These are phyloP conservation scores for Cryphonectria naterciae DNA, from an alignment of 2,329 filamentous ascomycete genomes.

Conservation along the genomic window DNA sequence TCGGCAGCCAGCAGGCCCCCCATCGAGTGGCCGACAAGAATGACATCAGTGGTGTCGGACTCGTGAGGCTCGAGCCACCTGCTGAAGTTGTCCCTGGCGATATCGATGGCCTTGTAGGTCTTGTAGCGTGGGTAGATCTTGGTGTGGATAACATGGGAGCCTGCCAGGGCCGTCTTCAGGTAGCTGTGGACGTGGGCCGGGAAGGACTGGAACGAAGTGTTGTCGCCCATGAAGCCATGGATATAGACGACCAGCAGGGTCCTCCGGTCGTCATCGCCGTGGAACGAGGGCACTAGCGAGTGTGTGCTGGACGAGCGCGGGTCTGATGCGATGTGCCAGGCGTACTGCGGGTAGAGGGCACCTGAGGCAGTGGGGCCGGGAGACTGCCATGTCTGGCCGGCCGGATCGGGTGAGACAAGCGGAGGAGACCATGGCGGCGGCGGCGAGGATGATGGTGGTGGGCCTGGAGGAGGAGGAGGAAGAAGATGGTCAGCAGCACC, in stretches of 20 bases:
- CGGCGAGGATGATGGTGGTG: conserved; percentile 16
- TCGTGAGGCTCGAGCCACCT: conserved; percentile 81
- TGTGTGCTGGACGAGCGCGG: conserved; percentile 55
- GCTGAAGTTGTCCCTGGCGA: conserved; percentile 83
- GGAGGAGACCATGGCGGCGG: conserved; percentile 21
- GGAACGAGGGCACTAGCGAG: conserved; percentile 47
- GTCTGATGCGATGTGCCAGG: conserved; percentile 38
- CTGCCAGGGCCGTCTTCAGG: conserved; percentile 66
- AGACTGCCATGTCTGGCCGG: conserved; percentile 19
- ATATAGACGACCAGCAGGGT: conserved; percentile 68
- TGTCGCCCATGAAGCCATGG: conserved; percentile 35
- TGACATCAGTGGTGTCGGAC: conserved; percentile 72
- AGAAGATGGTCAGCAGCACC: conserved; percentile 7
- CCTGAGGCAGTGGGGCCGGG: not conserved
- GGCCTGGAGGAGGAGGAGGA: conserved; percentile 3
- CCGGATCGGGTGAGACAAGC: conserved; percentile 15
- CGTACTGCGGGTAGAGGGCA: conserved; percentile 21
- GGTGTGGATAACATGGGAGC: conserved; percentile 81
- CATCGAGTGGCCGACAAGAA: conserved; percentile 88
- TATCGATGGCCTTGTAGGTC: conserved; percentile 71
- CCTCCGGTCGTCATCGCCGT: conserved; percentile 44
- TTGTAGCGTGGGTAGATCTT: conserved; percentile 85
- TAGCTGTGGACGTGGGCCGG: conserved; percentile 84
- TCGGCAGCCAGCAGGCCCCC: conserved; percentile 84
- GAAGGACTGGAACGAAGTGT: conserved; percentile 82